Evolutionary conservation across 768 basidiomycete species (phyloP).

Genomic region (Zangia roseola): DNA sequence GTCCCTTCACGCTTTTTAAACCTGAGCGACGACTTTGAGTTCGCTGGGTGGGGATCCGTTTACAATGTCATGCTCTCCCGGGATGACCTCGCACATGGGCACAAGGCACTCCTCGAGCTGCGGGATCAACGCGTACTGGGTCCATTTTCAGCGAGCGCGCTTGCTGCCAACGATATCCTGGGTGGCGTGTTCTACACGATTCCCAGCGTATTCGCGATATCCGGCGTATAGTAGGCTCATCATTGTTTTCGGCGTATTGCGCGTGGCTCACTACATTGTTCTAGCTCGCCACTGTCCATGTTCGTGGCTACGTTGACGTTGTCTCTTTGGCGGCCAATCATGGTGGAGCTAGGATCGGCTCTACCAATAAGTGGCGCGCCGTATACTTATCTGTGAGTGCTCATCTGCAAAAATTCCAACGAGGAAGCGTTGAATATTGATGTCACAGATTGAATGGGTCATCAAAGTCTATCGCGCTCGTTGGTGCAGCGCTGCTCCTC

Average conservation of each 20-base stretch:
- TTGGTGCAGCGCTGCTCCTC: slow-evolving; percentile 66
- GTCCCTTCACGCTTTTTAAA: slow-evolving; percentile 62
- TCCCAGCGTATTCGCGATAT: slow-evolving; percentile 59
- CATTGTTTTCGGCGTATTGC: not conserved
- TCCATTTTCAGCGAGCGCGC: slow-evolving; percentile 61
- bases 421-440: not conserved
- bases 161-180: slow-evolving; percentile 66
- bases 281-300: slow-evolving; percentile 68
- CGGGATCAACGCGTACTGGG: slow-evolving; percentile 48
- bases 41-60: slow-evolving; percentile 68
- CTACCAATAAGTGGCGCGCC: slow-evolving; percentile 70
- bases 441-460: slow-evolving; percentile 57
- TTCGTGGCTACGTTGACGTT: slow-evolving; percentile 59
- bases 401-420: not conserved
- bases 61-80: slow-evolving; percentile 43
- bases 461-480: slow-evolving; percentile 57
- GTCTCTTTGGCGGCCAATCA: slow-evolving; percentile 72
- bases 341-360: slow-evolving; percentile 70
- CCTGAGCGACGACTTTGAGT: slow-evolving; percentile 64
- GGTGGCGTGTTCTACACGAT: slow-evolving; percentile 70
- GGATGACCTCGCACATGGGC: slow-evolving; percentile 40
- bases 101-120: slow-evolving; percentile 29
- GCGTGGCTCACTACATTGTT: not conserved
- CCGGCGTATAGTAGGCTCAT: slow-evolving; percentile 59
- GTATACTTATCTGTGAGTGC: slow-evolving; percentile 62